Evolutionary conservation across 1,139 yeast species (phyloP).

Genomic region (Wickerhamomyces sp.): DNA sequence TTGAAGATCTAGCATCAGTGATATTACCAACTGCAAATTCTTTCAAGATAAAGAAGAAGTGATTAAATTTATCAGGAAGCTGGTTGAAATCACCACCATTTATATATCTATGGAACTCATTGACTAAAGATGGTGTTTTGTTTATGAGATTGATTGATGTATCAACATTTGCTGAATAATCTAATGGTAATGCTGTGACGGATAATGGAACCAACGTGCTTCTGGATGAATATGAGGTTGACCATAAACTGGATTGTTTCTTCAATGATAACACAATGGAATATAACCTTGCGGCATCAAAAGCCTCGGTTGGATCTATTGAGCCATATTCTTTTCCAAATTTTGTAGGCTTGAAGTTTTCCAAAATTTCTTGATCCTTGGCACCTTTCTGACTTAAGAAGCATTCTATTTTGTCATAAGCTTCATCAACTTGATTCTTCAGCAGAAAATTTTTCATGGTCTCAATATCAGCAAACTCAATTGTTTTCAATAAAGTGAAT

Average conservation of each 20-base stretch:
- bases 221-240: constrained; percentile 22
- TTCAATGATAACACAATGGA: constrained; percentile 42
- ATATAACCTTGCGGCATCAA: constrained; percentile 30
- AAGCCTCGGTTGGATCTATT: background rate
- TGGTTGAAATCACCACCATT: constrained; percentile 6
- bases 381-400: constrained; percentile 1
- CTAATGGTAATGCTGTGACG: constrained; percentile 43
- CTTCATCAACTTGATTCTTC: constrained; percentile 7
- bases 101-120: constrained; percentile 14
- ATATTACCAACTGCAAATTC: constrained; percentile 48
- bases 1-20: constrained; percentile 35
- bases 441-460: constrained; percentile 5
- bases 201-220: constrained; percentile 37
- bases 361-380: constrained; percentile 19
- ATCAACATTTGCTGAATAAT: constrained; percentile 30
- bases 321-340: constrained; percentile 24
- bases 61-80: constrained; percentile 29
- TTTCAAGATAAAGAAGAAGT: constrained; percentile 39
- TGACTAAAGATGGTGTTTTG: constrained; percentile 17
- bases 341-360: constrained; percentile 18
- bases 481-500: constrained; percentile 40
- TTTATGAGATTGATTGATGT: constrained; percentile 31
- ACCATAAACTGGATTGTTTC: constrained; percentile 45
- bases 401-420: constrained; percentile 23
- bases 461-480: constrained; percentile 25